A percentile compares a stretch with the other conserved stretches of the same genome.
Conservation (phyloP, 805 yeast genomes). For the Jamesozyma jinghongensis region DNA sequence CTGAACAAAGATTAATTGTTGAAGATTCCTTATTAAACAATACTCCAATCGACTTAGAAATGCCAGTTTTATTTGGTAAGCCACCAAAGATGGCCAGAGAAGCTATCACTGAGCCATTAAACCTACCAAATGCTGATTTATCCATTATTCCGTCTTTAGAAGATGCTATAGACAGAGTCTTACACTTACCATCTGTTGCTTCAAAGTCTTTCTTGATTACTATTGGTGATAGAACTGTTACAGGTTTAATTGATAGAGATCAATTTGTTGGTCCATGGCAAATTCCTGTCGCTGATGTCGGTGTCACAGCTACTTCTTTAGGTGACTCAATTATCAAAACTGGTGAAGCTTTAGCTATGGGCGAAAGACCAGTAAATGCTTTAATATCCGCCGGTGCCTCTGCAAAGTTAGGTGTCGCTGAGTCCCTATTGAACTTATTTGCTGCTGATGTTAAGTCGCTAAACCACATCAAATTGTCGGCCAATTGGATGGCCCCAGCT, state of each 20-base stretch:
- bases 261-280: constrained; percentile 99
- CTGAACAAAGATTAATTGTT: constrained; percentile 71
- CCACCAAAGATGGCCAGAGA: constrained; percentile 90
- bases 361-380: constrained; percentile 90
- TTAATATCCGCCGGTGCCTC: constrained; percentile 82
- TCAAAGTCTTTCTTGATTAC: constrained; percentile 91
- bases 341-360: constrained; percentile 98
- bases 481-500: constrained; percentile 99
- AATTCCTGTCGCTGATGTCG: constrained; percentile 97
- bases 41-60: constrained; percentile 90
- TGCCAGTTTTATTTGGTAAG: constrained; percentile 91
- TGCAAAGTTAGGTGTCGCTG: constrained; percentile 93
- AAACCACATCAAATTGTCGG: constrained; percentile 74
- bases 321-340: constrained; percentile 61
- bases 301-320: constrained; percentile 85
- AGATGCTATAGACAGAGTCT: constrained; percentile 73
- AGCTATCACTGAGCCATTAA: constrained; percentile 54
- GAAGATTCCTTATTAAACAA: constrained; percentile 69
- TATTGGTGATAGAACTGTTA: constrained; percentile 97
- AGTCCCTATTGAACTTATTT: constrained; percentile 74
- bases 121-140: constrained; percentile 34
- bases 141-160: constrained; percentile 33
- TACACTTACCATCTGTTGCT: constrained; percentile 88
- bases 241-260: constrained; percentile 94
- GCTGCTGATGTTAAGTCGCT: constrained; percentile 82